Base-by-base conservation (phyloP, 2,329 filamentous ascomycete species). In the Talaromyces verruculosus region DNA sequence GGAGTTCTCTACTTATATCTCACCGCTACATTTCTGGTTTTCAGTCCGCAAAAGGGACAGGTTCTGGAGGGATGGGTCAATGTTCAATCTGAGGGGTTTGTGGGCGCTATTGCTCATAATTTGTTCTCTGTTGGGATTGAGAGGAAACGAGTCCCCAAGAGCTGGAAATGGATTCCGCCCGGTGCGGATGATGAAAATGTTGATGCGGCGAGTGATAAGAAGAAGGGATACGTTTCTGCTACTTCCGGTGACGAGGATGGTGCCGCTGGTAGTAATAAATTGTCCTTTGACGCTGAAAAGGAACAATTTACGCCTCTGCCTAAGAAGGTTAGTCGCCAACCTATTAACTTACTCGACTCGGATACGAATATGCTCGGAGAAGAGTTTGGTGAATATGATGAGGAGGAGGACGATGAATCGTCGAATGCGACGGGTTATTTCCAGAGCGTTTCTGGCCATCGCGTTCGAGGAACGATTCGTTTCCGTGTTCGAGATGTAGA, bases 81-180 rank as follows among this genome's bases (percentile, higher is more conserved):
- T 72, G 83, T 97, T 35, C 92, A 96, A 75, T 94, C 90, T 58
- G 91, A 95, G 71, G 92, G 92, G 6, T 92, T 97, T 74, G 84
- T 99, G 6, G 93, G 94, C 22, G 86, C 97, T 2, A 88, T 96
- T 11, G 95, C 92, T 76, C 93, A 92, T 80, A 94, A 94, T 77
- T 87, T 92, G 70, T 98, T 98, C 84, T 96, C 95, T 71, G 91
- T 94, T 1, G 92, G 90, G 51, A 91, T 99, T 67, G 90, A 94
- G 72, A 84, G 89, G 25, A 87, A 86, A 67, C 84, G 91, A 41
- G 82, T 99, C 17, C 95, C 95, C 0, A 78, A 81, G 15, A 85
- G 86, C 28, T 99, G 94, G 95, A 87, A 82, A 68, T 98, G 92
- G 90, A 84, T 92, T 17, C 86, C 88, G 11, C 84, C 87, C 8